Evolutionary conservation across 768 basidiomycete genomes (phyloP), one percentile per base, ranked within the genome.

Genomic region (Auriculariales sp.): DNA sequence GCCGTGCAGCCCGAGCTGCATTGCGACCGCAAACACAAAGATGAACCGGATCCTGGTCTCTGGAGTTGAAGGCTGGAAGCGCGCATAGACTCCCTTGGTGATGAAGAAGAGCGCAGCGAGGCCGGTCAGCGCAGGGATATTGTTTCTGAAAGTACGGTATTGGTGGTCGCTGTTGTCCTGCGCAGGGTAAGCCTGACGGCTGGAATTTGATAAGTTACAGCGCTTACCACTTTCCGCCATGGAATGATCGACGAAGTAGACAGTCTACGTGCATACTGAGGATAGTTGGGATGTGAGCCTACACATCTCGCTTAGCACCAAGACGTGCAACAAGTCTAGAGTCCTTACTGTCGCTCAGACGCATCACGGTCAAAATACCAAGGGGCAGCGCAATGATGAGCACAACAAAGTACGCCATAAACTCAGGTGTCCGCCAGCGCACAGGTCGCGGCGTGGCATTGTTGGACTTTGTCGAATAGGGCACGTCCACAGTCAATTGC

Each of bases 151-250:
- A 3, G 79, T 74, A 24, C 83, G 83, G 61, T 92, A 97, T 68
- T 98, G 95, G 0, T 72, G 68, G 58, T 98, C 95, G 54, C 87
- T 90, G 59, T 83, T 87, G 64, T 99, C 95, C 94, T 97, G 55
- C n/a, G 22, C 17, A 9, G 14, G 4, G 24, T 44, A n/a, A 39
- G 36, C 25, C 11, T 4, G 5, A 32, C 24, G 12, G 11, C 36
- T 24, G 48, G 35, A 28, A 33, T 46, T 17, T n/a, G 35, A 29
- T 3, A 34, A 24, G 36, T 35, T 28, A 45, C 15, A 45, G 28
- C 4, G 71, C 85, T 66, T 58, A 94, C 93, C 11, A 93, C 73
- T 61, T 70, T 62, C 28, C 88, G 78, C 32, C 81, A 84, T 54
- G 81, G 77, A 17, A 98, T n/a, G n/a, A n/a, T 62, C 92, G 93